Conservation (phyloP, 164 flowering plant genomes). For the Stephania japonica region DNA sequence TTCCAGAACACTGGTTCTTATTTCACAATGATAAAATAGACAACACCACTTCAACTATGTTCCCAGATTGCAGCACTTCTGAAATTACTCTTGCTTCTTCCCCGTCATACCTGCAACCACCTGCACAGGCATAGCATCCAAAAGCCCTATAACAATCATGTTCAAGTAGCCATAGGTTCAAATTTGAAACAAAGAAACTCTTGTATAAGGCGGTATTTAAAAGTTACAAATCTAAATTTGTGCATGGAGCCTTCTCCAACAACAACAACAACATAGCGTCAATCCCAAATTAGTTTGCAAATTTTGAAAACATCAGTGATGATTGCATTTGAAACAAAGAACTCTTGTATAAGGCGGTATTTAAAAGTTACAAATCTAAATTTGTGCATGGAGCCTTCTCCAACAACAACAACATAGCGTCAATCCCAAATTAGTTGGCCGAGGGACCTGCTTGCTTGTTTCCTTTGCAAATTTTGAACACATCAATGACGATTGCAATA, state of each 20-base stretch:
- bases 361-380: not conserved
- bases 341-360: not conserved
- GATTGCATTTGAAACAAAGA: not conserved
- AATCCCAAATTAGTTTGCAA: too few species aligned
- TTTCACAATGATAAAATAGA: not conserved
- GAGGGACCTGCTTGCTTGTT: too few species aligned
- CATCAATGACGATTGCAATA: not conserved
- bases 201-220: not conserved
- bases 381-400: not conserved
- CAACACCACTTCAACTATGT: not conserved
- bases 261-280: too few species aligned
- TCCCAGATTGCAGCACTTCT: not conserved
- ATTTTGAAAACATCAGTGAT: too few species aligned
- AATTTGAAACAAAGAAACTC: not conserved
- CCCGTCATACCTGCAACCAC: conserved; percentile 1
- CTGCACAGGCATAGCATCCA: not conserved
- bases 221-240: not conserved
- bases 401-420: not conserved
- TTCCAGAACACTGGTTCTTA: not conserved
- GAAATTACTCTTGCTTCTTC: not conserved
- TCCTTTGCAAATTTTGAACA: not conserved
- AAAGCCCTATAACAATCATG: not conserved
- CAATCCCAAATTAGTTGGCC: too few species aligned
- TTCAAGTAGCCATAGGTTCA: not conserved
- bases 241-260: not conserved